Evolutionary conservation across 306 rosid genomes (phyloP).

Genomic region (Neltuma alba): DNA sequence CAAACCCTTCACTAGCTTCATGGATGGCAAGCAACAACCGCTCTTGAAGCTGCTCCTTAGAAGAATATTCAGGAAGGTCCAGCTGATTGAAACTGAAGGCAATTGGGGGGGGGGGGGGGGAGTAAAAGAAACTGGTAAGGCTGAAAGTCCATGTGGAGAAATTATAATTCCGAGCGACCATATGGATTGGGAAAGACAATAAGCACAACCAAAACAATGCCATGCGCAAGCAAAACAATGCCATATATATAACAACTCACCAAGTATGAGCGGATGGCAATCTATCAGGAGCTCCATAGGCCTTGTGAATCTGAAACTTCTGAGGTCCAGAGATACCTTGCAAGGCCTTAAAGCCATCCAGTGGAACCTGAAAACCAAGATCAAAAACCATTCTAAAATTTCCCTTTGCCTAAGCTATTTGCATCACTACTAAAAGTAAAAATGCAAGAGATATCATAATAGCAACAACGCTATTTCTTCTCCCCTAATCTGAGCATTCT

Average conservation of each 20-base stretch:
- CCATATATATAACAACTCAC: constrained; percentile 45
- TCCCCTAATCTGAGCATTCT: not conserved
- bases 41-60: constrained; percentile 94
- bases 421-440: not conserved
- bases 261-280: constrained; percentile 99
- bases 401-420: constrained; percentile 12
- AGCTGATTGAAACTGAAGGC: constrained; percentile 90
- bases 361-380: constrained; percentile 77
- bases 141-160: constrained; percentile 14
- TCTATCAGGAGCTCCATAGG: constrained; percentile 97
- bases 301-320: constrained; percentile 98
- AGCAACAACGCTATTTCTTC: constrained; percentile 8
- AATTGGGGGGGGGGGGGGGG: not conserved
- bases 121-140: constrained; percentile 32
- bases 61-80: constrained; percentile 95
- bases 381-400: not conserved
- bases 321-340: constrained; percentile 99
- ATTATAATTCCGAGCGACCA: not conserved
- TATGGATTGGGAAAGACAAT: not conserved
- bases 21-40: constrained; percentile 96
- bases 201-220: not conserved
- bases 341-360: constrained; percentile 97
- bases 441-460: constrained; percentile 1
- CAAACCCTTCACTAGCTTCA: constrained; percentile 98
- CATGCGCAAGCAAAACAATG: not conserved